Percentiles rank a stretch among this genome's conserved stretches.
These are phyloP conservation scores for Penicillium sp. DNA, from an alignment of 2,329 filamentous ascomycete species.

Conservation along the genomic window DNA sequence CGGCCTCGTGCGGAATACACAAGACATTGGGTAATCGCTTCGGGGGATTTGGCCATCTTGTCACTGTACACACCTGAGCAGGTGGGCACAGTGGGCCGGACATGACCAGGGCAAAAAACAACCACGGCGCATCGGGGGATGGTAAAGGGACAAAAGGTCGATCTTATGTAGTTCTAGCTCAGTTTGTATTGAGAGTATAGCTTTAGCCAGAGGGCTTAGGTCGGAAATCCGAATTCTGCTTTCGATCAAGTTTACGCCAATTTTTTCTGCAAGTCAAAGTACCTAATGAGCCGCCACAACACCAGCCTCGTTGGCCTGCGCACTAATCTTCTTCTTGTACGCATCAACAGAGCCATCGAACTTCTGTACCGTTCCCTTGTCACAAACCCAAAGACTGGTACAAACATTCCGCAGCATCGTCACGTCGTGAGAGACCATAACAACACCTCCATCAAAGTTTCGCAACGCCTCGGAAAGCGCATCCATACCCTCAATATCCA, in stretches of 20 bases:
- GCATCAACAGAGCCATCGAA: conserved; percentile 93
- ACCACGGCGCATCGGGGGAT: too few species aligned
- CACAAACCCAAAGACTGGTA: conserved; percentile 94
- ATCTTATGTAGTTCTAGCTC: too few species aligned
- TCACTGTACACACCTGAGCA: too few species aligned
- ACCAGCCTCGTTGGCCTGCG: conserved; percentile 85
- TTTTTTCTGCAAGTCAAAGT: conserved; percentile 13
- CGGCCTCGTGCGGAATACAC: too few species aligned
- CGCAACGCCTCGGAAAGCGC: conserved; percentile 82
- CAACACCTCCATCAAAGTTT: conserved; percentile 88
- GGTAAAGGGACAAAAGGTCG: too few species aligned
- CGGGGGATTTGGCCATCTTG: too few species aligned
- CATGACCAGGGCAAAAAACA: too few species aligned
- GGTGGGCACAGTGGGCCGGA: too few species aligned
- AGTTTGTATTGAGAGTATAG: too few species aligned
- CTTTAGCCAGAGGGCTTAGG: background rate
- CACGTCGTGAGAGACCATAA: conserved; percentile 99
- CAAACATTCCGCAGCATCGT: conserved; percentile 98
- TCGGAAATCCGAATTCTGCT: background rate
- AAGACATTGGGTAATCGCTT: too few species aligned
- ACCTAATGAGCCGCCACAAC: conserved; percentile 61
- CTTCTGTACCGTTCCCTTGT: conserved; percentile 90
- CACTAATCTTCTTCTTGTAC: conserved; percentile 95
- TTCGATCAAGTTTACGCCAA: background rate
- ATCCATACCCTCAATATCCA: conserved; percentile 99